These are phyloP conservation scores for Eucalyptus curtisii DNA, from an alignment of 345 rosid genomes.

Conservation along the genomic window DNA sequence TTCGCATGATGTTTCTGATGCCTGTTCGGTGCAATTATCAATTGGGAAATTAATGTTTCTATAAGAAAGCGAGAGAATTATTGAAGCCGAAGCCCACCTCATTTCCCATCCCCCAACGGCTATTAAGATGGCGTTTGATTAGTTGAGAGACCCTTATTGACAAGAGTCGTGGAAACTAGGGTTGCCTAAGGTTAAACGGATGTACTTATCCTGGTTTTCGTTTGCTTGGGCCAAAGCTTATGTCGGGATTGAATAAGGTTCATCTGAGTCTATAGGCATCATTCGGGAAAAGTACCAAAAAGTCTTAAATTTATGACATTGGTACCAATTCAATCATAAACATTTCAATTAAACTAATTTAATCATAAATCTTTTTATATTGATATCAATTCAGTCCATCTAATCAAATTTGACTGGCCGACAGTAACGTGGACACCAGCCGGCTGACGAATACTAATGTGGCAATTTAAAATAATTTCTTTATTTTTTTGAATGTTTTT, in stretches of 20 bases:
- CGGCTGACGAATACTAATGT: accelerated
- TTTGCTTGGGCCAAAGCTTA: not conserved
- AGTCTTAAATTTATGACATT: too few relatives aligned
- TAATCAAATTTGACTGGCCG: accelerated
- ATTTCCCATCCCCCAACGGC: not conserved
- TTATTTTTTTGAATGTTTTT: too few relatives aligned
- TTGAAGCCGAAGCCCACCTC: not conserved
- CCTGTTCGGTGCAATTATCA: not conserved
- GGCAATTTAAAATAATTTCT: too few relatives aligned
- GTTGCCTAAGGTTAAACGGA: not conserved
- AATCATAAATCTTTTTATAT: too few relatives aligned
- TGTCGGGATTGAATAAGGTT: not conserved
- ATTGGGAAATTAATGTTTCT: not conserved
- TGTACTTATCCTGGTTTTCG: not conserved
- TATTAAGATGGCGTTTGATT: not conserved
- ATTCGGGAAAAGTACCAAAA: too few relatives aligned
- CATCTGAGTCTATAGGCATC: not conserved
- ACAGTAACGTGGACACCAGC: accelerated
- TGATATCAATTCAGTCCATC: accelerated
- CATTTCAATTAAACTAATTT: accelerated
- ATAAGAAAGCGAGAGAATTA: not conserved
- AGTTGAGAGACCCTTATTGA: not conserved
- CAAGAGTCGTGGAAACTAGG: not conserved
- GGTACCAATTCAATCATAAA: too few relatives aligned
- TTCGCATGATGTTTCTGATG: not conserved